Base-by-base conservation (phyloP, 75 land plant genomes). In the Ceratopteris richardii region DNA sequence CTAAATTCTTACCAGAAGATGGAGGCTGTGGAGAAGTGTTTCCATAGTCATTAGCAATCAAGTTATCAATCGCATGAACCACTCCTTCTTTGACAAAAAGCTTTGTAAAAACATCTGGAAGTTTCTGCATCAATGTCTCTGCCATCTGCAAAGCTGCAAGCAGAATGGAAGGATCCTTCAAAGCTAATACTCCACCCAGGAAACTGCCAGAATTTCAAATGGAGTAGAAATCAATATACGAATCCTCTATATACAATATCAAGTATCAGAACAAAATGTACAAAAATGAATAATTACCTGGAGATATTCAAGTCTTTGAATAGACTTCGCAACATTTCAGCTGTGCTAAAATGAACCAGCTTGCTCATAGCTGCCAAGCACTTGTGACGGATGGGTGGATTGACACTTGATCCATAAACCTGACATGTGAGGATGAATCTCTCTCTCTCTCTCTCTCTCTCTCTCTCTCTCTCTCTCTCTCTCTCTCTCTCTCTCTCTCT, bases 1-100 rank as follows among this genome's bases (percentile, higher is more conserved):
- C 85, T 60, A 60, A 64, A 53, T 70, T 76, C 62, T 80, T 87
- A 14, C 78, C 80, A 25, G 53, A 4, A 36, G 73, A 56, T 28
- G 68, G 29, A 21, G 70, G 78, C 18, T 58, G 28, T 13, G 73
- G 31, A 31, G 42, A 20, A 13, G 79, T 18, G 60, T 25, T 60
- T 51, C 72, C 69, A 40, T 73, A 43, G 43, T 76, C 82, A 28
- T 74, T 11, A 0, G 60, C 56, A 39, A 94, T 83, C 29, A 94
- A 67, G 30, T 74, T 25, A 26, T 85, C 95, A 29, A 94, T 63
- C 26, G 98, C 98, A 81, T 88, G 89, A 41, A 94, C 90, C 19
- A 94, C 95, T 50, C 98, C 98, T 75, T 94, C 98, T 62, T 87
- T 80, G 33, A 85, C 87, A 71, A 94, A 94, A 78, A 85, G 74